Evolutionary conservation across 2,329 filamentous ascomycete species (phyloP), one percentile per base, ranked within the genome.

Genomic region (Ascochyta fabae): DNA sequence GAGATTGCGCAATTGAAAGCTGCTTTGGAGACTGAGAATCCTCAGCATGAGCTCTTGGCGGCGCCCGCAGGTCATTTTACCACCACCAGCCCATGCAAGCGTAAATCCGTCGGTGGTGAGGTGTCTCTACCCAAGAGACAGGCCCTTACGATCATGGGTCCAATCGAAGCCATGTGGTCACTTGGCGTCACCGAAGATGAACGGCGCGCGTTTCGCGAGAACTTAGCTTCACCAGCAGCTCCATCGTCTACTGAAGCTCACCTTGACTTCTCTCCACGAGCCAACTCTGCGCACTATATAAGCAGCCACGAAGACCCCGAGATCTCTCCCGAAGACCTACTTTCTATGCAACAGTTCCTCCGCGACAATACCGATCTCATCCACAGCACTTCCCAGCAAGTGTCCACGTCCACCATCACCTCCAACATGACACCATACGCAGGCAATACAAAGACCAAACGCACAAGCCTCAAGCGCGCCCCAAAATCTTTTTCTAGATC

Each of bases 131-230:
- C 48, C 0, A 45, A 45, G 26, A 39, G 31, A 15, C 41, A 45
- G 19, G 23, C 8, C 1, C 27, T 31, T 6, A 42, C 7, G 1
- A 29, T 43, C 1, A 16, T 42, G 13, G 46, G 49, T 10, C 49
- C 58, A 0, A 51, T 54, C 3, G 58, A 60, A 49, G 42, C 58
- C 19, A 34, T 57, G 46, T 60, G 58, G 58, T 50, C 46, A 38
- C 23, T 39, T 12, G 46, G 43, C 26, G 33, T 45, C 16, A 45
- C 40, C 10, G 9, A 26, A 22, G 41, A 27, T n/a, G 41, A 45
- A 27, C 16, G 36, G 4, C 24, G n/a, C 13, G 26, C 41, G 1
- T 38, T 31, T n/a, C 1, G 7, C 4, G n/a, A 16, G 6, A 26
- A 39, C 12, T 34, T 34, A 10, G 19, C 33, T 45, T 42, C 34